Percentiles rank a stretch among this genome's conserved stretches.
These are phyloP conservation scores for Arctostaphylos glauca DNA, from an alignment of 148 eudicot genomes.

Conservation along the genomic window DNA sequence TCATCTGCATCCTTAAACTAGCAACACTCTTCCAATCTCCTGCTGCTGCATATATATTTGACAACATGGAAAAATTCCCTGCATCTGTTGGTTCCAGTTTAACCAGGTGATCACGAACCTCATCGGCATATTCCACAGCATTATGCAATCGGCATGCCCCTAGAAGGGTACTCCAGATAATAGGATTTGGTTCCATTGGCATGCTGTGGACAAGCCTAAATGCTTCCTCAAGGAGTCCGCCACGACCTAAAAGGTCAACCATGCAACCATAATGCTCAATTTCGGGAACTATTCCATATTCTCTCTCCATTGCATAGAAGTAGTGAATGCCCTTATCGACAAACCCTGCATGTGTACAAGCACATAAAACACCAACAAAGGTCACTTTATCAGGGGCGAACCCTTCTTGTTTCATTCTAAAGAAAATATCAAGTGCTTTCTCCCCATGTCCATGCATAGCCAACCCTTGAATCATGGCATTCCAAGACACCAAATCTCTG, in stretches of 20 bases:
- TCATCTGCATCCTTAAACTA: slow-evolving; percentile 57
- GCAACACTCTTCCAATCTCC: slow-evolving; percentile 79
- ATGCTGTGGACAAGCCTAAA: slow-evolving; percentile 50
- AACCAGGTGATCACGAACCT: slow-evolving; percentile 48
- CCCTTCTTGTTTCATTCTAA: slow-evolving; percentile 62
- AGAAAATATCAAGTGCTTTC: slow-evolving; percentile 60
- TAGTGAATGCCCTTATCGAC: slow-evolving; percentile 55
- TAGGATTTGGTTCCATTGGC: slow-evolving; percentile 79
- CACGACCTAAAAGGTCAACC: slow-evolving; percentile 85
- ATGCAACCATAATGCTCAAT: slow-evolving; percentile 88
- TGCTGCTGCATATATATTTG: slow-evolving; percentile 73
- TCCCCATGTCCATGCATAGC: slow-evolving; percentile 83
- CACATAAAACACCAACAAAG: slow-evolving; percentile 74
- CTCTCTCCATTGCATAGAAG: slow-evolving; percentile 71
- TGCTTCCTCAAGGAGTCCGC: slow-evolving; percentile 76
- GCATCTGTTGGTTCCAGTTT: slow-evolving; percentile 51
- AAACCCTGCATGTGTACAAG: slow-evolving; percentile 83
- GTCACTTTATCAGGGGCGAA: slow-evolving; percentile 73
- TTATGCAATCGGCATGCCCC: slow-evolving; percentile 83
- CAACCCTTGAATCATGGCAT: slow-evolving; percentile 73
- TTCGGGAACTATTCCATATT: slow-evolving; percentile 53
- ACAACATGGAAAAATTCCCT: slow-evolving; percentile 65
- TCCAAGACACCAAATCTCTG: slow-evolving; percentile 87
- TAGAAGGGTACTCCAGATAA: slow-evolving; percentile 80
- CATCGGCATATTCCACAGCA: slow-evolving; percentile 53